Evolutionary conservation across 257 asterid genomes (phyloP).

Genomic region (Capsicum rhomboideum): DNA sequence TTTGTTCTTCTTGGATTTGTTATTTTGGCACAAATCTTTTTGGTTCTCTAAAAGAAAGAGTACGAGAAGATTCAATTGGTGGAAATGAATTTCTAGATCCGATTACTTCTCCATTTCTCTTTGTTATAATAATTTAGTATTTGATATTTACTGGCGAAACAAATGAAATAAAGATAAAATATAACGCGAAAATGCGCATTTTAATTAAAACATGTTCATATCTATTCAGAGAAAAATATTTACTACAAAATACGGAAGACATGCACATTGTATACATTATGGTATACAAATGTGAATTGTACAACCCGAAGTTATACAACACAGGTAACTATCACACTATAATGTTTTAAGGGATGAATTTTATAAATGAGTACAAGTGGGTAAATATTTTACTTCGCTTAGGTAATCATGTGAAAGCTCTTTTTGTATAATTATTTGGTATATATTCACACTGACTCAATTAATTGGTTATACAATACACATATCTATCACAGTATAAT

Average conservation of each 20-base stretch:
- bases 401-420: not conserved
- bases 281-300: not conserved
- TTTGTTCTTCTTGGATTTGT: too few relatives aligned
- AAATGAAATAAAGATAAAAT: too few relatives aligned
- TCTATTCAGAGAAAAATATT: not conserved
- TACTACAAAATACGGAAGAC: not conserved
- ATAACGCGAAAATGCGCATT: not conserved
- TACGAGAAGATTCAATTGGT: too few relatives aligned
- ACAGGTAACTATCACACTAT: not conserved
- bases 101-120: not conserved
- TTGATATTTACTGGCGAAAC: not conserved
- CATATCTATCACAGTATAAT: too few relatives aligned
- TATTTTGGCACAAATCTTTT: too few relatives aligned
- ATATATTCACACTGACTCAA: not conserved
- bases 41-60: too few relatives aligned
- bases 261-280: not conserved
- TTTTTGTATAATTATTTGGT: not conserved
- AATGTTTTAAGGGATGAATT: not conserved
- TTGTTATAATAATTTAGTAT: not conserved
- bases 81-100: too few relatives aligned
- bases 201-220: not conserved
- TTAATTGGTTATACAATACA: too few relatives aligned
- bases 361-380: not conserved
- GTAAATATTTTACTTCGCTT: not conserved
- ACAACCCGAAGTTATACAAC: not conserved